Conservation (phyloP, 1,284 basidiomycete species). For the Tremellales sp. region DNA sequence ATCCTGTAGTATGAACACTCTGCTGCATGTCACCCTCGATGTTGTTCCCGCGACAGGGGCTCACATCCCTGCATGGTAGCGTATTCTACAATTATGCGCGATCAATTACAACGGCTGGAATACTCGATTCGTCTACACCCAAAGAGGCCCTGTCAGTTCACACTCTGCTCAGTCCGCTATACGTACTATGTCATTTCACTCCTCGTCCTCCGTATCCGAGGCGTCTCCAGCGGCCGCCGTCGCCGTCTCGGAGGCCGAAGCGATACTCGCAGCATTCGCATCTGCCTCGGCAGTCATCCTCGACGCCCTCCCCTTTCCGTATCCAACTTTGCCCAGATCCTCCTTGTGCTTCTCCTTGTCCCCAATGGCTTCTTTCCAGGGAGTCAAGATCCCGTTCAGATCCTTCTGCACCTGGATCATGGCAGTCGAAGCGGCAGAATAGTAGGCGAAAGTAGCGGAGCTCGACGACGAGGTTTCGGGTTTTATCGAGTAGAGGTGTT, state of each 20-base stretch:
- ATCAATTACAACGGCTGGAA: too few species aligned
- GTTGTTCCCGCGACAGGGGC: too few species aligned
- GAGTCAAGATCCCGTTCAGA: slow-evolving; percentile 27
- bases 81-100: too few species aligned
- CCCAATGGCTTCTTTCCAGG: slow-evolving; percentile 38
- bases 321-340: slow-evolving; percentile 21
- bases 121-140: too few species aligned
- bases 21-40: too few species aligned
- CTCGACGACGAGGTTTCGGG: slow-evolving; percentile 2
- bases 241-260: slow-evolving; percentile 3
- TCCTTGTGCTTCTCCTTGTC: slow-evolving; percentile 36
- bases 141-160: background rate
- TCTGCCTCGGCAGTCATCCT: slow-evolving; percentile 25
- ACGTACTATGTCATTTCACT: slow-evolving; percentile 1
- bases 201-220: slow-evolving; percentile 6
- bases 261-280: slow-evolving; percentile 7
- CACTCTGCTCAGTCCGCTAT: background rate
- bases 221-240: background rate
- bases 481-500: background rate
- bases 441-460: slow-evolving; percentile 22
- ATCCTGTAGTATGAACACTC: too few species aligned
- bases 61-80: too few species aligned
- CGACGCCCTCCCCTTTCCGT: slow-evolving; percentile 29
- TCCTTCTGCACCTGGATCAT: slow-evolving; percentile 21
- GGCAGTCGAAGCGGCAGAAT: slow-evolving; percentile 15